phyloP scores from a whole-genome alignment of 495 filamentous ascomycete species.

The Aspergillus steynii region DNA sequence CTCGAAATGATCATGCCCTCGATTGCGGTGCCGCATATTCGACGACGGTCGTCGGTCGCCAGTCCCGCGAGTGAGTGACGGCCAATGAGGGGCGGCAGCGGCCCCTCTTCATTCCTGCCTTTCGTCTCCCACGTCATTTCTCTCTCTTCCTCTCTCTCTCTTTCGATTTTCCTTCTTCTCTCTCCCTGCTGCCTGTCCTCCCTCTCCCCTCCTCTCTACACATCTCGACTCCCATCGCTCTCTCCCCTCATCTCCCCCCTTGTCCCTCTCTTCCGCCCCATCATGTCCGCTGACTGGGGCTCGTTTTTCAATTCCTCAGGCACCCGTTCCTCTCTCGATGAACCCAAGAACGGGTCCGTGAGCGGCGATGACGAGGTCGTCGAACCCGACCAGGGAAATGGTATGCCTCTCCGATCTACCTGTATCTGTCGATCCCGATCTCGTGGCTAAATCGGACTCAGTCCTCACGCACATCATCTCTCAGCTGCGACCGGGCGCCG shows the following conservation, averaged over 20 bases:
- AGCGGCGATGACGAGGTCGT: constrained; percentile 74
- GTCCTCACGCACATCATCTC: constrained; percentile 96
- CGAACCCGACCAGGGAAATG: constrained; percentile 65
- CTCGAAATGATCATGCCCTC: constrained; percentile 27
- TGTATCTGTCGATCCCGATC: background rate
- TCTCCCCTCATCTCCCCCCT: constrained; percentile 2
- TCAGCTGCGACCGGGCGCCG: constrained; percentile 91
- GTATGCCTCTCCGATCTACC: constrained; percentile 30
- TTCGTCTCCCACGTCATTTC: constrained; percentile 24
- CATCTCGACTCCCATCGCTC: constrained; percentile 2
- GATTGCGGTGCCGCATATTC: constrained; percentile 22
- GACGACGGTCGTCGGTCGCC: constrained; percentile 36
- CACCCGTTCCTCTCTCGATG: constrained; percentile 57
- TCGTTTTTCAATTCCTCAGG: constrained; percentile 38
- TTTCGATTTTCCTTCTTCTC: constrained; percentile 14
- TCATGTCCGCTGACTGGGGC: constrained; percentile 38
- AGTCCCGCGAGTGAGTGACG: constrained; percentile 27
- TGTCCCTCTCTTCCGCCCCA: constrained; percentile 12
- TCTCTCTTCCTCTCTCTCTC: constrained; percentile 10
- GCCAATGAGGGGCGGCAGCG: background rate
- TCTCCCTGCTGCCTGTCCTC: constrained; percentile 6
- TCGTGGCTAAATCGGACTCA: constrained; percentile 27
- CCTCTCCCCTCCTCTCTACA: constrained; percentile 7
- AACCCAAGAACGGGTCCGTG: constrained; percentile 36
- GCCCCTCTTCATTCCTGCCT: background rate